Evolutionary conservation across 176 grass and related monocot species (phyloP), one percentile per base, ranked within the genome.

Genomic region (Carex myosuroides): DNA sequence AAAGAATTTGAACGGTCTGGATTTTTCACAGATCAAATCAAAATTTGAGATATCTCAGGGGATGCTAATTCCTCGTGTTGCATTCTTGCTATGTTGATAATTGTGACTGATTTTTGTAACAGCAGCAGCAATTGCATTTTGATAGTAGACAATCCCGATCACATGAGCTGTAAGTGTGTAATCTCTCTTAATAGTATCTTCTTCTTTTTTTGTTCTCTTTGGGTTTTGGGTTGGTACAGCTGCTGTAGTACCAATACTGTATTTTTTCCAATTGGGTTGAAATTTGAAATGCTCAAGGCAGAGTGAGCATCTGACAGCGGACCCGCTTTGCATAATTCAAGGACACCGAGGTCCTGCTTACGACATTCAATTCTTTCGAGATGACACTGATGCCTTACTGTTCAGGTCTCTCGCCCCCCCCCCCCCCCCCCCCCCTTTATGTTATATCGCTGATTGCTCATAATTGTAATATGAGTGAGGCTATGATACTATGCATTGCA

Each of bases 261-360:
- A 48, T 48, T 9, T 48, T 48, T 53, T 42, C 41, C 2, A 39
- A 20, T 33, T 46, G 11, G 83, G 68, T n/a, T 39, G 4, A 65
- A 67, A 21, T 41, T 69, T 69, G 12, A 63, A 53, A 58, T 60
- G 0, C 17, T 61, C 0, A 37, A 61, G 78, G 69, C 55, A 20
- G 61, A 57, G 66, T 5, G 79, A 70, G 1, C 73, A 32, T 57
- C 9, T 42, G 16, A 60, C 85, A 17, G 84, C 83, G 5, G 90
- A 93, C 24, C 96, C 88, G 20, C 61, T 91, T 73, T 90, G 70
- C 71, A 86, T 93, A 64, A 84, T 95, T 55, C 91, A 90, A 71
- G 96, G 84, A 64, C 96, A 98, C 80, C 85, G 83, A 42, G 96
- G 96, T 50, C 91, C 95, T 6, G 85, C 81, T 0, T 95, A 98